Conservation (phyloP, 768 basidiomycete species). For the Boletus subparvulus region DNA sequence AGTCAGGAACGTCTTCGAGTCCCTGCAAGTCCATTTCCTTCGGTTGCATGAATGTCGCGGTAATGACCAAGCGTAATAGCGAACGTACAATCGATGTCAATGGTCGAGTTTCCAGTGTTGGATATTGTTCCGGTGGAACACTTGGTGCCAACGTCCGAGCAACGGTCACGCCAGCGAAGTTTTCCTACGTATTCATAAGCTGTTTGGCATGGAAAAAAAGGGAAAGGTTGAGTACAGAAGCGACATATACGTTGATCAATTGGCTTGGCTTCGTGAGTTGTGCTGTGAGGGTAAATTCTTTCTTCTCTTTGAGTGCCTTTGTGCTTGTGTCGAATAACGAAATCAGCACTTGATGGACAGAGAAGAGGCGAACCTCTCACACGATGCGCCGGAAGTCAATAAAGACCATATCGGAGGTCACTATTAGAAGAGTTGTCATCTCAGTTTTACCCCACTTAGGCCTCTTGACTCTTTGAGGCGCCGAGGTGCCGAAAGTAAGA, state of each 20-base stretch:
- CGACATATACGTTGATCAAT: slow-evolving; percentile 53
- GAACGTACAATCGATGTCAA: slow-evolving; percentile 50
- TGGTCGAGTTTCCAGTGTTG: slow-evolving; percentile 72
- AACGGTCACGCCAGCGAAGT: slow-evolving; percentile 63
- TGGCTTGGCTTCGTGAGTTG: slow-evolving; percentile 77
- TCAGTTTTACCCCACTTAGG: slow-evolving; percentile 45
- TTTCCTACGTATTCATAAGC: slow-evolving; percentile 52
- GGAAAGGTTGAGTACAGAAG: slow-evolving; percentile 48
- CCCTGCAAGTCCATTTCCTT: slow-evolving; percentile 69
- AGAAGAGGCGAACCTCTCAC: slow-evolving; percentile 41
- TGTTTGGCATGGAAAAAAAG: slow-evolving; percentile 9
- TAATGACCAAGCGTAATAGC: not conserved
- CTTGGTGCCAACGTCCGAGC: slow-evolving; percentile 56
- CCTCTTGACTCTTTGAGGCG: slow-evolving; percentile 44
- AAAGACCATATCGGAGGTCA: slow-evolving; percentile 73
- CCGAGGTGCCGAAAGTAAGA: slow-evolving; percentile 35
- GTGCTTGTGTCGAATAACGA: slow-evolving; percentile 47
- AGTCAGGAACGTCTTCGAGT: slow-evolving; percentile 65
- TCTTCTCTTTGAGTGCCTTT: slow-evolving; percentile 57
- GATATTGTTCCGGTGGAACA: slow-evolving; percentile 55
- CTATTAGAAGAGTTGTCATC: slow-evolving; percentile 69
- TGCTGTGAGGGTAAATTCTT: slow-evolving; percentile 58
- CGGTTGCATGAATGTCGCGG: slow-evolving; percentile 3
- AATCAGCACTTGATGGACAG: slow-evolving; percentile 2
- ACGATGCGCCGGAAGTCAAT: slow-evolving; percentile 79